Evolutionary conservation across 306 rosid genomes (phyloP).

Genomic region (Fragaria iinumae): DNA sequence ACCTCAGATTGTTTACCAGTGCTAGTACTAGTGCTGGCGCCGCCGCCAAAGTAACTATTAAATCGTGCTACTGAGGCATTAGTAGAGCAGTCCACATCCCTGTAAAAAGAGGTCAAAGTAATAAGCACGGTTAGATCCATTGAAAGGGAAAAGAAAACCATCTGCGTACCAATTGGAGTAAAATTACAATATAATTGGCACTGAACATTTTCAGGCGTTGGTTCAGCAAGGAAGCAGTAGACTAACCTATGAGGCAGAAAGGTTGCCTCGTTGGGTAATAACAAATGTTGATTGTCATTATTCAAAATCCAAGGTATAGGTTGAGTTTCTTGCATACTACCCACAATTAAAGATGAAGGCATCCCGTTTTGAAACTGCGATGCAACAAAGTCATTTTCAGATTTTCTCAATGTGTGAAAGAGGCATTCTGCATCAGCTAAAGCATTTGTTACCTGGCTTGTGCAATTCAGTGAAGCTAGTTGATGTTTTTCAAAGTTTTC

Average conservation of each 20-base stretch:
- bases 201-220: background rate
- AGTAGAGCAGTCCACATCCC: constrained; percentile 56
- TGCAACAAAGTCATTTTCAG: constrained; percentile 24
- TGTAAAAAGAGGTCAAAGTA: constrained; percentile 15
- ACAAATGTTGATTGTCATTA: constrained; percentile 44
- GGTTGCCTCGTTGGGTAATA: constrained; percentile 46
- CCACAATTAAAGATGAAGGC: constrained; percentile 48
- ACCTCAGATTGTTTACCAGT: constrained; percentile 41
- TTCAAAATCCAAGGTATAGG: constrained; percentile 60
- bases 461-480: constrained; percentile 46
- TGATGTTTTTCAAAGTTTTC: constrained; percentile 58
- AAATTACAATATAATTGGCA: background rate
- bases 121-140: background rate
- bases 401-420: background rate
- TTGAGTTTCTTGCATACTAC: constrained; percentile 61
- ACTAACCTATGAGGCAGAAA: constrained; percentile 56
- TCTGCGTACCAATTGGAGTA: background rate
- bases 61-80: constrained; percentile 49
- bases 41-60: constrained; percentile 40
- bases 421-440: constrained; percentile 17
- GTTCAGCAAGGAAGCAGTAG: constrained; percentile 10
- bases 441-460: constrained; percentile 44
- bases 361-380: constrained; percentile 57
- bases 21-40: constrained; percentile 11
- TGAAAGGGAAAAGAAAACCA: background rate